Evolutionary conservation across 768 basidiomycete genomes (phyloP).

Genomic region (Phylloporus sp.): DNA sequence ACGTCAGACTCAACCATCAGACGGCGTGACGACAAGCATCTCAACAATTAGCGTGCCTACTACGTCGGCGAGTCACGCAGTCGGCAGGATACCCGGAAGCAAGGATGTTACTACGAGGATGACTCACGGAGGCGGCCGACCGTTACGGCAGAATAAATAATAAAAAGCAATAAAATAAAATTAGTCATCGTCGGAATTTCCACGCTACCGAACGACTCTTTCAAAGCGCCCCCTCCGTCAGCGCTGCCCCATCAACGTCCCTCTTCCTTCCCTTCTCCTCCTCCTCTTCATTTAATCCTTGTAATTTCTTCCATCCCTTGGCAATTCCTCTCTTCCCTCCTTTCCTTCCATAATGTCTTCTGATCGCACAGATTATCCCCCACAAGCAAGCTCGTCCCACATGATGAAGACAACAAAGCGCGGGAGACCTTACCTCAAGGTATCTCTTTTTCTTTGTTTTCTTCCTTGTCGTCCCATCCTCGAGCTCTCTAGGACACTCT

Average conservation of each 20-base stretch:
- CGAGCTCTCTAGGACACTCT: slow-evolving; percentile 73
- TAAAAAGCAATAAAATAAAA: slow-evolving; percentile 27
- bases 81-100: too few relatives aligned
- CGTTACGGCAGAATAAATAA: slow-evolving; percentile 18
- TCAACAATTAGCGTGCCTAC: too few relatives aligned
- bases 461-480: slow-evolving; percentile 6
- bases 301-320: slow-evolving; percentile 19
- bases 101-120: too few relatives aligned
- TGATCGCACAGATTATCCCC: slow-evolving; percentile 36
- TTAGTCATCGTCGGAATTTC: slow-evolving; percentile 14
- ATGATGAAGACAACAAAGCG: slow-evolving; percentile 99
- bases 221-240: slow-evolving; percentile 9
- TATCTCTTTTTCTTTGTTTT: slow-evolving; percentile 24
- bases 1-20: too few relatives aligned
- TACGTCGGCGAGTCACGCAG: too few relatives aligned
- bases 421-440: slow-evolving; percentile 92
- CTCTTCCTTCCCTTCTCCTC: slow-evolving; percentile 29
- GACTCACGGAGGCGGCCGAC: slow-evolving; percentile 17
- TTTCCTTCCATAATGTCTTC: slow-evolving; percentile 34
- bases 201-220: slow-evolving; percentile 29
- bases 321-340: slow-evolving; percentile 9
- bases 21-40: too few relatives aligned
- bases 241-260: slow-evolving; percentile 19
- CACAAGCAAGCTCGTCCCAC: slow-evolving; percentile 70
- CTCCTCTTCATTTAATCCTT: slow-evolving; percentile 26